Conservation (phyloP, 257 asterid species). For the Leptodermis oblonga region DNA sequence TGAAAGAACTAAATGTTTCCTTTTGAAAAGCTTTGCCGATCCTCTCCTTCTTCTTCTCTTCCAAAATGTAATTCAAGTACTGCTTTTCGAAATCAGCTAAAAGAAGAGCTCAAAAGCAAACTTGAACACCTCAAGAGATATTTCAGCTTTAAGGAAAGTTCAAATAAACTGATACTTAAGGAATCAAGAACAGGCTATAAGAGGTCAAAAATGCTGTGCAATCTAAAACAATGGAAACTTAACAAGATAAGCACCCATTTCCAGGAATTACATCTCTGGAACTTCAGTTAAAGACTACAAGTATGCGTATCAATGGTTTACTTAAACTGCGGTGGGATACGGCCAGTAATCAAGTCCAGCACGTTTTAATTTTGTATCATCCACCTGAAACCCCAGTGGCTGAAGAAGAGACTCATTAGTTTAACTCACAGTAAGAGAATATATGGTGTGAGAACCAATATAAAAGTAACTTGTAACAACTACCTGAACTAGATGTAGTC, state of each 20-base stretch:
- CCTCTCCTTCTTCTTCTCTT: no score
- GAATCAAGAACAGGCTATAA: not conserved
- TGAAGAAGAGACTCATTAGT: constrained; percentile 30
- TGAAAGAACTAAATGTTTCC: not conserved
- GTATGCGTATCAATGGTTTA: not conserved
- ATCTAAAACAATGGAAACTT: not conserved
- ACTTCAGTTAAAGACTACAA: not conserved
- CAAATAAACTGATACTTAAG: not conserved
- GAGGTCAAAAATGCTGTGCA: not conserved
- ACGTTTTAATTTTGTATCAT: constrained; percentile 76
- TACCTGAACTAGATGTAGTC: constrained; percentile 87
- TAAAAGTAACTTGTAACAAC: not conserved
- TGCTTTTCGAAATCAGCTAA: not conserved
- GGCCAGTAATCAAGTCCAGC: constrained; percentile 99
- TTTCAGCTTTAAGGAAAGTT: not conserved
- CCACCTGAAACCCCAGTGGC: constrained; percentile 94
- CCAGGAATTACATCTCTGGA: not conserved
- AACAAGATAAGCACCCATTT: not conserved
- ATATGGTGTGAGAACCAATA: constrained; percentile 1
- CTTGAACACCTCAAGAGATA: not conserved
- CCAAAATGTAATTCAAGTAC: not conserved
- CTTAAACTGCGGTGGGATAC: constrained; percentile 52
- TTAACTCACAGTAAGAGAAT: constrained; percentile 11
- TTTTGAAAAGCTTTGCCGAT: not conserved
- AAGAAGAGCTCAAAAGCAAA: not conserved